These are phyloP conservation scores for Penicillium flavigenum DNA, from an alignment of 495 filamentous ascomycete genomes.

Conservation along the genomic window DNA sequence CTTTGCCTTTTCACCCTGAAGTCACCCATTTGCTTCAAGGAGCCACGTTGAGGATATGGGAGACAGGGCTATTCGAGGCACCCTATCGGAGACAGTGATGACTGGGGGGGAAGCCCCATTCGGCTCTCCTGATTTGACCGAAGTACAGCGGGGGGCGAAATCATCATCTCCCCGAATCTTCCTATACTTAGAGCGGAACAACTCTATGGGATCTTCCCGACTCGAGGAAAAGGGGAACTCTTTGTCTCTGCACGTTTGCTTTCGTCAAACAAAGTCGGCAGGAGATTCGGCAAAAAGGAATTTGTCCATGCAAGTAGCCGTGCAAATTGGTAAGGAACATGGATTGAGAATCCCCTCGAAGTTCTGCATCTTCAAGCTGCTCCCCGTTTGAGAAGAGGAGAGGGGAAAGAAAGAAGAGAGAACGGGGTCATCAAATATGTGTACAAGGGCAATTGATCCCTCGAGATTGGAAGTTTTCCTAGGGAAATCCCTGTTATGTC, in stretches of 20 bases:
- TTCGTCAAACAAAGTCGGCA: conserved; percentile 30
- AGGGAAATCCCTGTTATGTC: neutral
- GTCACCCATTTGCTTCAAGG: conserved; percentile 22
- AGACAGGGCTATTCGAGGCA: conserved; percentile 22
- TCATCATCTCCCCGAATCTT: conserved; percentile 24
- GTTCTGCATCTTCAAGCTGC: neutral
- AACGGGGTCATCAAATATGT: no score
- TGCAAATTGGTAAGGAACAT: conserved; percentile 29
- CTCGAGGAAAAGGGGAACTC: conserved; percentile 16
- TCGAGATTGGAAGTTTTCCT: neutral
- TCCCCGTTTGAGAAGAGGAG: neutral
- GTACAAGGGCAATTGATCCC: neutral
- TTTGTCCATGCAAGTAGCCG: conserved; percentile 32
- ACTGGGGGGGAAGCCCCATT: neutral
- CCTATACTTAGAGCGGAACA: conserved; percentile 17
- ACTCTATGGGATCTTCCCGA: conserved; percentile 10
- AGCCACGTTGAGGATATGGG: conserved; percentile 25
- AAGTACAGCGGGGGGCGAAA: conserved; percentile 21
- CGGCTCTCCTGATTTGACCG: conserved; percentile 1
- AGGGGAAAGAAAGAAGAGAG: neutral
- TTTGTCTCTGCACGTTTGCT: conserved; percentile 36
- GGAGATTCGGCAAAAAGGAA: conserved; percentile 28
- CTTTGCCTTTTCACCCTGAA: conserved; percentile 20
- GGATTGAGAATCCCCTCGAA: conserved; percentile 11
- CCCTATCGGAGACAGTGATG: conserved; percentile 21